Evolutionary conservation across 2,329 filamentous ascomycete species (phyloP).

Genomic region (Lachnellula willkommii): DNA sequence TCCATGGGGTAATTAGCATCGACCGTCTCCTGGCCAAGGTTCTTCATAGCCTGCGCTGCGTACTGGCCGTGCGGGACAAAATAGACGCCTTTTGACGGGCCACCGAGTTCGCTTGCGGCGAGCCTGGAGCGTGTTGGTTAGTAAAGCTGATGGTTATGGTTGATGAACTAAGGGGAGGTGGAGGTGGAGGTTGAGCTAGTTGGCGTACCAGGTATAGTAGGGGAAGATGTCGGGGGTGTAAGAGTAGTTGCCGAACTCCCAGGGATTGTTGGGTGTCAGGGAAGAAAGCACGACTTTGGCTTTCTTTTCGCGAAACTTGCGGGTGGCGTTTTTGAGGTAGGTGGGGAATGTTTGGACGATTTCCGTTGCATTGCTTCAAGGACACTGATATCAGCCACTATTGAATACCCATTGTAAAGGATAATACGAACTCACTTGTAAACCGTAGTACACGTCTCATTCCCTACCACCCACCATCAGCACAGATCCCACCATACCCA

Average conservation of each 20-base stretch:
- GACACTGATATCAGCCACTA: not conserved
- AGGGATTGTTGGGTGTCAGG: conserved; percentile 58
- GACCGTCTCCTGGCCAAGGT: conserved; percentile 40
- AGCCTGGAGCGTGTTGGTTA: conserved; percentile 5
- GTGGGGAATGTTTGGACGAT: conserved; percentile 22
- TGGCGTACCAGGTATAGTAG: conserved; percentile 35
- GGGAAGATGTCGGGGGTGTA: conserved; percentile 49
- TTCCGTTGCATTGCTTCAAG: conserved; percentile 17
- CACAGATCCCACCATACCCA: not conserved
- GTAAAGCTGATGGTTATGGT: not conserved
- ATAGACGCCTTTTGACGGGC: conserved; percentile 17
- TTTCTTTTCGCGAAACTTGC: conserved; percentile 42
- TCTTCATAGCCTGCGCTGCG: conserved; percentile 15
- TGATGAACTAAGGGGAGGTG: not conserved
- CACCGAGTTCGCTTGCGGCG: conserved; percentile 16
- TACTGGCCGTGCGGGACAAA: conserved; percentile 21
- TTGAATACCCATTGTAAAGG: not conserved
- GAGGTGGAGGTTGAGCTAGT: not conserved
- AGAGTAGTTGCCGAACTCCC: conserved; percentile 48
- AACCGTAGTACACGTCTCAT: conserved; percentile 19
- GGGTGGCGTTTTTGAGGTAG: conserved; percentile 18
- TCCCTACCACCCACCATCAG: conserved; percentile 6
- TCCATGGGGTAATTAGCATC: conserved; percentile 49
- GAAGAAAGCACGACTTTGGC: conserved; percentile 53
- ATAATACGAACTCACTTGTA: conserved; percentile 9